Percentiles rank a stretch among this genome's conserved stretches.
phyloP scores from a whole-genome alignment of 192 early-diverging fungal species.

The Umbelopsis vinacea region DNA sequence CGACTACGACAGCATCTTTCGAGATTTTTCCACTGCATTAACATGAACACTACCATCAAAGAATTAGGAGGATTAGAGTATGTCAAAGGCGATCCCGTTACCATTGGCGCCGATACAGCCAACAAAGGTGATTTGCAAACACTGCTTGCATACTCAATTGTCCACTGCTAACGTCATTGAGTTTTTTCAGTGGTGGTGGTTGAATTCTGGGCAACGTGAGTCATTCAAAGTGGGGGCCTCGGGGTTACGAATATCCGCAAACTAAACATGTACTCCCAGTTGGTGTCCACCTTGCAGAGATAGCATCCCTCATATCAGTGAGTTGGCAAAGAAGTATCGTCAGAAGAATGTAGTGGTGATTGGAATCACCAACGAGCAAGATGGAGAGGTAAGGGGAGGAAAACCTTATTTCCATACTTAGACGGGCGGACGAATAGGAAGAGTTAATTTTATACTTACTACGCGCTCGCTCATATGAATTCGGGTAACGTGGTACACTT shows the following conservation, averaged over 20 bases:
- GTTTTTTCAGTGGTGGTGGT: background rate
- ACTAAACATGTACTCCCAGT: background rate
- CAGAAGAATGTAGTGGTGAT: constrained; percentile 47
- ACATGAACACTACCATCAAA: background rate
- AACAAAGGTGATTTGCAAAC: constrained; percentile 16
- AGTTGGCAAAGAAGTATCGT: constrained; percentile 52
- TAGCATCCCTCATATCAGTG: constrained; percentile 53
- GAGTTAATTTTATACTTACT: too few species aligned
- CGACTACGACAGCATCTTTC: background rate
- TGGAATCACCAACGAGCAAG: constrained; percentile 56
- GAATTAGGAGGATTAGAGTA: constrained; percentile 7
- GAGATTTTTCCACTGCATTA: background rate
- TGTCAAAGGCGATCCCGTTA: background rate
- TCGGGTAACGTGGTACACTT: constrained; percentile 1
- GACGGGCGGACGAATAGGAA: too few species aligned
- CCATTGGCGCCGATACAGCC: background rate
- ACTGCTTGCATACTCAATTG: background rate
- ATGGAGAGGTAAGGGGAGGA: constrained; percentile 42
- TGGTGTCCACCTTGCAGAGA: constrained; percentile 29
- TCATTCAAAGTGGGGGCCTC: background rate
- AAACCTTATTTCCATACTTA: constrained; percentile 2
- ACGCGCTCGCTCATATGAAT: background rate
- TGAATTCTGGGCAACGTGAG: constrained; percentile 18
- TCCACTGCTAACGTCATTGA: background rate
- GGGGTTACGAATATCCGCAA: background rate